Evolutionary conservation across 2,329 filamentous ascomycete genomes (phyloP).

Genomic region (Onygenales sp.): DNA sequence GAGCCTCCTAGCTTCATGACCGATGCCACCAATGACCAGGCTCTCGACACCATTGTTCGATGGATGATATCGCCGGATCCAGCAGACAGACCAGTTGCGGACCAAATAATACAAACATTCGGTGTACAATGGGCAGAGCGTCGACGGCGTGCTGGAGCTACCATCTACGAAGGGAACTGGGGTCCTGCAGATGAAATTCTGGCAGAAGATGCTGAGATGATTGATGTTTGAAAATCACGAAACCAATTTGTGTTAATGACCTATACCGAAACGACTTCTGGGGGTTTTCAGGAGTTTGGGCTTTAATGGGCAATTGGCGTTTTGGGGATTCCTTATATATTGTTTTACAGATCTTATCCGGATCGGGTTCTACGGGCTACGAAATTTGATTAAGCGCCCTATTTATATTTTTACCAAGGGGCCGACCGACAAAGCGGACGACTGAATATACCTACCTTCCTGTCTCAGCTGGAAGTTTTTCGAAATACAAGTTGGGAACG

Average conservation of each 20-base stretch:
- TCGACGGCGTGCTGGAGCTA: conserved; percentile 77
- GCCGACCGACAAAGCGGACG: too few species aligned
- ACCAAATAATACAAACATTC: conserved; percentile 61
- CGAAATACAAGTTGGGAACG: not conserved
- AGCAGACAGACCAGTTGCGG: conserved; percentile 59
- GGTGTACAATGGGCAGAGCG: conserved; percentile 72
- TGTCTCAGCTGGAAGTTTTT: not conserved
- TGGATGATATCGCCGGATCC: conserved; percentile 82
- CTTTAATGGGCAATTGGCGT: not conserved
- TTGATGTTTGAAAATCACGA: conserved; percentile 40
- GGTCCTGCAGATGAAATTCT: conserved; percentile 63
- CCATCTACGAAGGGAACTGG: conserved; percentile 92
- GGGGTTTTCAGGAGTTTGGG: not conserved
- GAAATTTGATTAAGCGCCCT: too few species aligned
- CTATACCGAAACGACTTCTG: conserved; percentile 19
- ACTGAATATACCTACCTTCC: not conserved
- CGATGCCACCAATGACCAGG: conserved; percentile 60
- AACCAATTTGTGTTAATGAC: conserved; percentile 12
- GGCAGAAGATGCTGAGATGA: conserved; percentile 52
- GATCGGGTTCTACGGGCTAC: not conserved
- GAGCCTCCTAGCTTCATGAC: conserved; percentile 82
- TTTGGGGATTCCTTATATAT: not conserved
- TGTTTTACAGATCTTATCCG: not conserved
- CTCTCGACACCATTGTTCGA: conserved; percentile 72
- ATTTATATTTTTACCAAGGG: too few species aligned